These are phyloP conservation scores for Oldenlandia corymbosa DNA, from an alignment of 257 asterid genomes.

Conservation along the genomic window DNA sequence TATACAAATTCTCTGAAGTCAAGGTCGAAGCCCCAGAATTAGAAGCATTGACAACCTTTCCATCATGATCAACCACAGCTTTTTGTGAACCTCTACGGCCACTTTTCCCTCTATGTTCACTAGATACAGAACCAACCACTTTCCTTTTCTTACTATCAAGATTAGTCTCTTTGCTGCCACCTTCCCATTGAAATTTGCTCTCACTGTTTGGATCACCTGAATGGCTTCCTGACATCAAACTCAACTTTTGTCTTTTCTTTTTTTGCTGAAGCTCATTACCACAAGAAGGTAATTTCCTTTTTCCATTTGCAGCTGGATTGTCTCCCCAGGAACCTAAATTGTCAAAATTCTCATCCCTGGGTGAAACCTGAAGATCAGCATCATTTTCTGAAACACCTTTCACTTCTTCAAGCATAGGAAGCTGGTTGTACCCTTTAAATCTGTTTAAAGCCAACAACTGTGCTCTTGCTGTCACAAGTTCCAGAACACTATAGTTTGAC, in stretches of 20 bases:
- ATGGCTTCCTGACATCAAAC: slow-evolving; percentile 31
- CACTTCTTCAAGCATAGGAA: slow-evolving; percentile 33
- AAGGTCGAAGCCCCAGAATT: slow-evolving; percentile 2
- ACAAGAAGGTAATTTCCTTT: slow-evolving; percentile 24
- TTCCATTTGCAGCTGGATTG: slow-evolving; percentile 25
- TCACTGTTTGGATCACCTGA: slow-evolving; percentile 21
- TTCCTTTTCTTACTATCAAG: slow-evolving; percentile 20
- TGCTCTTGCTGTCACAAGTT: slow-evolving; percentile 36
- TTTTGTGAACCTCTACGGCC: background rate
- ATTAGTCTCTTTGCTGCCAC: no score
- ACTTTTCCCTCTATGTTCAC: slow-evolving; percentile 12
- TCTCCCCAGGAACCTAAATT: slow-evolving; percentile 20
- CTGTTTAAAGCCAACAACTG: slow-evolving; percentile 52
- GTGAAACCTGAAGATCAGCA: slow-evolving; percentile 18
- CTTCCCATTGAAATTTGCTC: slow-evolving; percentile 21
- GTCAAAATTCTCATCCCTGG: slow-evolving; percentile 21
- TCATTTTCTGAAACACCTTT: slow-evolving; percentile 30
- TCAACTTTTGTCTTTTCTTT: slow-evolving; percentile 32
- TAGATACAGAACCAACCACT: slow-evolving; percentile 4
- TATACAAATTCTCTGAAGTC: slow-evolving; percentile 20
- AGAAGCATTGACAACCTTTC: background rate
- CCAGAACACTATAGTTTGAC: slow-evolving; percentile 31
- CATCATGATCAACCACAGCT: background rate
- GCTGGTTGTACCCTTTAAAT: slow-evolving; percentile 52
- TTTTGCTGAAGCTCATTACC: slow-evolving; percentile 18